Base-by-base conservation (phyloP, 441 rosid species). In the Jatropha podagrica region DNA sequence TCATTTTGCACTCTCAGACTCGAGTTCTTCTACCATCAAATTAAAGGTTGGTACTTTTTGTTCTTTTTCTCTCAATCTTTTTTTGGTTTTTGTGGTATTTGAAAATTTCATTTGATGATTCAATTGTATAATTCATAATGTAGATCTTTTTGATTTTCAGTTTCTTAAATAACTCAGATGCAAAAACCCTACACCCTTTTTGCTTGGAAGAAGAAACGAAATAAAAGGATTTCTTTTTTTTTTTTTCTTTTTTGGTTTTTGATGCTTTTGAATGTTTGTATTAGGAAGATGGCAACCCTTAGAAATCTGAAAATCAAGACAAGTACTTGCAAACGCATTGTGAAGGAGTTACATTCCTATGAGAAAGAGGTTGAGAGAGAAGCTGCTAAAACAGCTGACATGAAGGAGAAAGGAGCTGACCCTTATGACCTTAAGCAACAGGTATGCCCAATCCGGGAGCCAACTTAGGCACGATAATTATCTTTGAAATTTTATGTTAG, bases 391-490 rank as follows among this genome's bases (percentile, higher is more conserved):
- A 95, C 98, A 27, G 89, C 90, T 15, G 92, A 85, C 71, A 93
- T 95, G 97, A 95, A 95, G 83, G 92, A 93, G 59, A 92, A 87
- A 72, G 93, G 93, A 54, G 96, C 96, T 37, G 99, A 95, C 66
- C 95, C 93, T 67, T 93, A 92, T 77, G 98, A 95, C 82, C 97
- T 93, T 20, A 95, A 93, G 77, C 98, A 95, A 76, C 99, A 95
- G 97, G 98, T 91, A 69, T 18, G 42, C 1, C 5, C 4, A 44
- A 9, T 58, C 20, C 38, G 7, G 63, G 20, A 59, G 37, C 32
- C 63, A 13, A 59, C 38, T 9, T 23, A 59, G 5, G 13, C 38
- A 59, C 23, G 37, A 13, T 20, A 59, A 0, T 23, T 32, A 2
- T 59, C 37, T 59, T n/a, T 26, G 38, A 26, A n/a, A 7, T 59